Evolutionary conservation across 2,329 filamentous ascomycete genomes (phyloP).

Genomic region (Alternaria consortialis): DNA sequence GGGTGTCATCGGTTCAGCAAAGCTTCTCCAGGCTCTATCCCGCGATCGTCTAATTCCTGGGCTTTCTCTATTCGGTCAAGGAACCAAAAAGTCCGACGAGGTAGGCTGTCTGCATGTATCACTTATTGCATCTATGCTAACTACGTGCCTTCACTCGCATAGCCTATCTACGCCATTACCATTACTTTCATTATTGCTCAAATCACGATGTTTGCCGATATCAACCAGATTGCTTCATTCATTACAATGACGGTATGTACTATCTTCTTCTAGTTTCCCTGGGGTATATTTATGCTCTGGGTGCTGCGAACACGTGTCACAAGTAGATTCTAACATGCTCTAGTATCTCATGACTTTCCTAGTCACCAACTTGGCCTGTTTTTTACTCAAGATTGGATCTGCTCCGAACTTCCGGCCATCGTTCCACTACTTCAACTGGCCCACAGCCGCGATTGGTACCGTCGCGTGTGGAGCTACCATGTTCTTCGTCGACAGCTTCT

Average conservation of each 20-base stretch:
- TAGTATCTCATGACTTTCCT: constrained; percentile 88
- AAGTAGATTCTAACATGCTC: background rate
- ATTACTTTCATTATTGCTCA: constrained; percentile 80
- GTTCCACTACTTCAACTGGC: constrained; percentile 89
- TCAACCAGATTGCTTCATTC: constrained; percentile 88
- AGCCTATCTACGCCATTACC: constrained; percentile 76
- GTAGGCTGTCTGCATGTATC: background rate
- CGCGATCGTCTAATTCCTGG: constrained; percentile 82
- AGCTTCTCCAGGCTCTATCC: constrained; percentile 83
- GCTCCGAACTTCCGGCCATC: constrained; percentile 89
- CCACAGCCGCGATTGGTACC: constrained; percentile 78
- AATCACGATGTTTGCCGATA: constrained; percentile 79
- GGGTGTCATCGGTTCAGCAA: constrained; percentile 85
- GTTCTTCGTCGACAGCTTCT: constrained; percentile 88
- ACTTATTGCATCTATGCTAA: background rate
- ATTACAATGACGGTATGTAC: constrained; percentile 77
- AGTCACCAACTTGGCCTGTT: constrained; percentile 87
- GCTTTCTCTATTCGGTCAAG: constrained; percentile 75
- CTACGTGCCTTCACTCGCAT: background rate
- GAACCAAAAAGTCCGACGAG: constrained; percentile 75
- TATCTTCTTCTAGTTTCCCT: background rate
- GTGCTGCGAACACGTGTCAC: background rate
- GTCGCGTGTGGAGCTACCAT: constrained; percentile 81
- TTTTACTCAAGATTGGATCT: constrained; percentile 84
- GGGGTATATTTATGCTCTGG: background rate